A percentile compares a stretch with the other conserved stretches of the same genome.
These are phyloP conservation scores for Setaria viridis DNA, from an alignment of 202 grass and related monocot species.

Conservation along the genomic window DNA sequence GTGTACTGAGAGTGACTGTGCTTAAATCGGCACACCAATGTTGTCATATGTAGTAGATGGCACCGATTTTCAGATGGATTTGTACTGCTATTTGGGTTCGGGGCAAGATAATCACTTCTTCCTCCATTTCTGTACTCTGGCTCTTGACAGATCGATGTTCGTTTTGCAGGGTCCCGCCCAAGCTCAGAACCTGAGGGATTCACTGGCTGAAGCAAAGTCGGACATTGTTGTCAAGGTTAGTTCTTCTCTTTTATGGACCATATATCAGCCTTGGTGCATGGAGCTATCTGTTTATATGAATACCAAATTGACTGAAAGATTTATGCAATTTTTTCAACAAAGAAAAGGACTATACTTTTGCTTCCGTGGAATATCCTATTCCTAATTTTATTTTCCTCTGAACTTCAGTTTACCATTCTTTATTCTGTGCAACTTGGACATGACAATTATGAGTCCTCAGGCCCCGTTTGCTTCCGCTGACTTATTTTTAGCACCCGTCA, in stretches of 20 bases:
- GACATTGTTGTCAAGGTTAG: conserved; percentile 90
- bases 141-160: not conserved
- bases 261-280: not conserved
- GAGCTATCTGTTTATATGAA: not conserved
- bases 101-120: not conserved
- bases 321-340: not conserved
- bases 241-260: not conserved
- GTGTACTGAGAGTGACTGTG: not conserved
- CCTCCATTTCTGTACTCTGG: not conserved
- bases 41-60: not conserved
- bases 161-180: conserved; percentile 83
- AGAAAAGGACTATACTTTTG: not conserved
- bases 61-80: not conserved
- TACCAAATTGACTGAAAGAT: not conserved
- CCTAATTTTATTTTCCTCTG: not conserved
- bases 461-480: no score
- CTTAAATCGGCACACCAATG: not conserved
- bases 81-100: not conserved
- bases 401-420: not conserved
- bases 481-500: no score
- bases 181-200: conserved; percentile 97
- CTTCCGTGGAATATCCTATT: not conserved
- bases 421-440: conserved; percentile 12
- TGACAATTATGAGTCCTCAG: not conserved
- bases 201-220: conserved; percentile 72